Conservation (phyloP, 2,329 filamentous ascomycete genomes). For the Incumbomyces lentus region DNA sequence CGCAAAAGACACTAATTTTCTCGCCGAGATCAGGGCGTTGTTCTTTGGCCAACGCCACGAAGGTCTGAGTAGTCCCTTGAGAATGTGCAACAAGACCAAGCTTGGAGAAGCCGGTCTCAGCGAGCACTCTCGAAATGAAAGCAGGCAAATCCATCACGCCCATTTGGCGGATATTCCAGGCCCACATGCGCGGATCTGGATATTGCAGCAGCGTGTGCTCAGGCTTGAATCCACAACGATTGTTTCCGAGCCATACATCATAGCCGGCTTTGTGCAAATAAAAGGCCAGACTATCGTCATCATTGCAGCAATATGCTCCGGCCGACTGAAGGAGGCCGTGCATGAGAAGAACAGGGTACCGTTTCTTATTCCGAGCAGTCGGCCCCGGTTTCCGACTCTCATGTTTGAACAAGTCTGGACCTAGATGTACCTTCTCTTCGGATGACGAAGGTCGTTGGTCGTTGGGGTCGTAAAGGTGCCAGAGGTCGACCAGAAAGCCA, state of each 20-base stretch:
- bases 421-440: conserved; percentile 36
- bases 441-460: conserved; percentile 50
- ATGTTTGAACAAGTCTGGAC: conserved; percentile 50
- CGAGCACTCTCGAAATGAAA: conserved; percentile 65
- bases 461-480: conserved; percentile 78
- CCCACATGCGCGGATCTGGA: conserved; percentile 84
- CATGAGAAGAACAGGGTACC: conserved; percentile 76
- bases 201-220: conserved; percentile 61
- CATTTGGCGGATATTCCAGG: conserved; percentile 93
- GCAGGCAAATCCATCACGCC: conserved; percentile 80
- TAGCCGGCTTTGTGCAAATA: conserved; percentile 85
- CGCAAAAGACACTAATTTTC: conserved; percentile 80
- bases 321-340: conserved; percentile 81
- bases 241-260: conserved; percentile 93
- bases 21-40: conserved; percentile 76
- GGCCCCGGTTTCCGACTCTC: not conserved
- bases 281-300: conserved; percentile 82
- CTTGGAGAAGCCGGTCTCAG: conserved; percentile 73
- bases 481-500: conserved; percentile 78
- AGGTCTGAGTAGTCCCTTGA: conserved; percentile 80
- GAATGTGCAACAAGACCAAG: conserved; percentile 77
- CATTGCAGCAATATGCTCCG: conserved; percentile 81
- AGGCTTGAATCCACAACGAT: conserved; percentile 75
- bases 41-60: conserved; percentile 80
- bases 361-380: conserved; percentile 38